Evolutionary conservation across 1,139 yeast genomes (phyloP).

Genomic region (Nakaseomyces nivariensis): DNA sequence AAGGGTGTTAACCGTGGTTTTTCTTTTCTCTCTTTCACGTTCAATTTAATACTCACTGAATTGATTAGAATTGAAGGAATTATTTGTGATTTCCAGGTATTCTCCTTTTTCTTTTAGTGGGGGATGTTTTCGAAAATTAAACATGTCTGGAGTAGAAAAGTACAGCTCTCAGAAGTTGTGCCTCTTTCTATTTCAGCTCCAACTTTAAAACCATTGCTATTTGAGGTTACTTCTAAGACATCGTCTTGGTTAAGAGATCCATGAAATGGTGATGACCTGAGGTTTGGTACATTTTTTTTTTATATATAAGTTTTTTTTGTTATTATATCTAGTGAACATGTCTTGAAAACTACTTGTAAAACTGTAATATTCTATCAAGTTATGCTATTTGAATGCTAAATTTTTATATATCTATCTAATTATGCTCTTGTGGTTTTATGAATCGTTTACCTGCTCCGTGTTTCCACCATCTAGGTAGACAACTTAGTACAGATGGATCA

Average conservation of each 20-base stretch:
- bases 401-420: neutral
- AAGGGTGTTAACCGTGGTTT: too few species aligned
- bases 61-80: neutral
- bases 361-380: neutral
- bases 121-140: neutral
- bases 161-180: too few species aligned
- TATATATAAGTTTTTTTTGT: neutral
- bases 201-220: conserved; percentile 88
- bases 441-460: conserved; percentile 43
- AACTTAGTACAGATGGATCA: conserved; percentile 56
- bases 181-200: conserved; percentile 24
- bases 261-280: conserved; percentile 90
- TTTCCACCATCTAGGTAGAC: conserved; percentile 83
- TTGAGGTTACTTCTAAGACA: conserved; percentile 57
- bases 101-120: neutral
- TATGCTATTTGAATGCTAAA: neutral
- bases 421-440: conserved; percentile 14
- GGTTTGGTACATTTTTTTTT: conserved; percentile 51
- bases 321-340: neutral
- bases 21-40: neutral
- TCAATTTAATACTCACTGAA: too few species aligned
- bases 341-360: too few species aligned
- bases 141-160: neutral
- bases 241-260: conserved; percentile 43
- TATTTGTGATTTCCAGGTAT: neutral